Evolutionary conservation across 2,329 filamentous ascomycete species (phyloP).

Genomic region (Trichoderma arundinaceum): DNA sequence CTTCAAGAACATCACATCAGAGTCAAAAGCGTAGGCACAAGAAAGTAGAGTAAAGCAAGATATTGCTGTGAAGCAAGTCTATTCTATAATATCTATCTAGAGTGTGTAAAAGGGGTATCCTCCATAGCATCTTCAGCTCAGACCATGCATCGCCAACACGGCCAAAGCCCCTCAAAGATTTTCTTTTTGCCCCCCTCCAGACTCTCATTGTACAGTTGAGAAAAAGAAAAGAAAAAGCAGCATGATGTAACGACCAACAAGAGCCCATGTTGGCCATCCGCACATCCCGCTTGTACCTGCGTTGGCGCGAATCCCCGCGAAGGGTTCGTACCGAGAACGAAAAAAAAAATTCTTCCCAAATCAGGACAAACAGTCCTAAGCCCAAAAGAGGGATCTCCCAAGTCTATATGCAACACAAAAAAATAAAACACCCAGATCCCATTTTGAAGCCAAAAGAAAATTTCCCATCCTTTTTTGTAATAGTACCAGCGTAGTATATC

Average conservation of each 20-base stretch:
- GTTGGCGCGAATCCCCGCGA: slow-evolving; percentile 26
- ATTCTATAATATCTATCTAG: slow-evolving; percentile 31
- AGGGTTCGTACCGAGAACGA: slow-evolving; percentile 28
- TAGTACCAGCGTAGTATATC: slow-evolving; percentile 34
- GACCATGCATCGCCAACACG: slow-evolving; percentile 39
- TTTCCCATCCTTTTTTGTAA: slow-evolving; percentile 14
- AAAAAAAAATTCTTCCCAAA: slow-evolving; percentile 32
- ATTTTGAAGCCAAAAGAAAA: slow-evolving; percentile 11
- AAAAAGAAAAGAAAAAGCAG: slow-evolving; percentile 16
- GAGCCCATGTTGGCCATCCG: slow-evolving; percentile 10
- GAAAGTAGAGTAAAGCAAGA: background rate
- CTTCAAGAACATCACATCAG: background rate
- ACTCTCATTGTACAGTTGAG: slow-evolving; percentile 29
- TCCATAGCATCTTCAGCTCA: slow-evolving; percentile 43
- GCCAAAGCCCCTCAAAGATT: slow-evolving; percentile 36
- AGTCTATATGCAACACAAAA: slow-evolving; percentile 34
- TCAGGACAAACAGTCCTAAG: slow-evolving; percentile 30
- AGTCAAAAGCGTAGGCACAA: background rate
- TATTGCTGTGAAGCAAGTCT: slow-evolving; percentile 28
- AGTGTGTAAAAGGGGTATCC: slow-evolving; percentile 35
- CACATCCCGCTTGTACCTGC: slow-evolving; percentile 6
- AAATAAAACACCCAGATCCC: slow-evolving; percentile 8
- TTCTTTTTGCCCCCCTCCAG: slow-evolving; percentile 24
- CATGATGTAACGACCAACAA: slow-evolving; percentile 20
- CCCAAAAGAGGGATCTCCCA: slow-evolving; percentile 7